A percentile compares a stretch with the other conserved stretches of the same genome.
Conservation (phyloP, 2,329 filamentous ascomycete species). For the Hymenotorrendiella dingleyae region DNA sequence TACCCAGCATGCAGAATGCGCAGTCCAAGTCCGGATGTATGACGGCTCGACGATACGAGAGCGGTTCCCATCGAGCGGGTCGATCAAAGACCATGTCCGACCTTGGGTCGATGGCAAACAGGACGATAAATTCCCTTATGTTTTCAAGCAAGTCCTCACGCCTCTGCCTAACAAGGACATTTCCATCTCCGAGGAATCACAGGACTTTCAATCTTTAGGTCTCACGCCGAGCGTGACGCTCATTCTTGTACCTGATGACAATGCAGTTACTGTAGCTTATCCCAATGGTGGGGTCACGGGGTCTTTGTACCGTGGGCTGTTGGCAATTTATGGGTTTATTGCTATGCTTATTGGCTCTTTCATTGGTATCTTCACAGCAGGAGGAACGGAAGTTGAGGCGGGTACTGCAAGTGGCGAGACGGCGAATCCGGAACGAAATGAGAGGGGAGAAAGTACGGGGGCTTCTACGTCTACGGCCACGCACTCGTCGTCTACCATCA, state of each 20-base stretch:
- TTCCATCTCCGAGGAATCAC: conserved; percentile 66
- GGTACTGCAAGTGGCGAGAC: conserved; percentile 8
- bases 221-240: conserved; percentile 76
- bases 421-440: background rate
- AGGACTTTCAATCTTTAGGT: conserved; percentile 62
- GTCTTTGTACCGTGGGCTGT: conserved; percentile 34
- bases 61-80: conserved; percentile 60
- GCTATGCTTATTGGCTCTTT: conserved; percentile 33
- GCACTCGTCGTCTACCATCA: conserved; percentile 30
- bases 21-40: conserved; percentile 74
- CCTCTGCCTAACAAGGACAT: conserved; percentile 72
- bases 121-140: conserved; percentile 61
- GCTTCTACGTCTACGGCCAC: background rate
- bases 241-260: conserved; percentile 70
- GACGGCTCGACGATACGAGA: conserved; percentile 75
- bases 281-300: conserved; percentile 25
- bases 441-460: background rate
- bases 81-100: conserved; percentile 61
- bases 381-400: too few species aligned
- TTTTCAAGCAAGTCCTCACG: conserved; percentile 76
- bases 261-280: conserved; percentile 55
- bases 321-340: conserved; percentile 36
- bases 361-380: conserved; percentile 38
- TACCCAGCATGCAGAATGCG: conserved; percentile 36
- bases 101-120: conserved; percentile 67